Conservation (phyloP, 441 rosid genomes). For the Erysimum pusillum region DNA sequence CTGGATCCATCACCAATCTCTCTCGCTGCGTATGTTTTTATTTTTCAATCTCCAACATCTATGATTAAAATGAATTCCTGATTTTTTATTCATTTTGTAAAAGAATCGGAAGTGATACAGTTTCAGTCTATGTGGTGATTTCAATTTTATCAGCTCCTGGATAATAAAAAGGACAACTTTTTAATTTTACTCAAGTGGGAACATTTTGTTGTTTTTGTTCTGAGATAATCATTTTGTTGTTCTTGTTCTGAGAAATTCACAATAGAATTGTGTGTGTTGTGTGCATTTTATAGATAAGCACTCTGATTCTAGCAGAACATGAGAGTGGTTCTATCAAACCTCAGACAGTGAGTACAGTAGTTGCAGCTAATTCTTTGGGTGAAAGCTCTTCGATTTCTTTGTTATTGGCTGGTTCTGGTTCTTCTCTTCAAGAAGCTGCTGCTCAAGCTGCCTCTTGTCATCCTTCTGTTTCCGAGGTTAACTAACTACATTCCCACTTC, state of each 20-base stretch:
- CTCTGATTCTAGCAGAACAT: conserved; percentile 82
- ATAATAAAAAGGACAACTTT: not conserved
- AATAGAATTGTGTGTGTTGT: not conserved
- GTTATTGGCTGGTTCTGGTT: conserved; percentile 86
- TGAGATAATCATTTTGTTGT: too few relatives aligned
- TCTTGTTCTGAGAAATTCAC: not conserved
- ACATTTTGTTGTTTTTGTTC: too few relatives aligned
- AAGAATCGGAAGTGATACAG: not conserved
- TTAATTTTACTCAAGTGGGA: not conserved
- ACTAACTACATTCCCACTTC: not conserved
- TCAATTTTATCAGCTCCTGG: not conserved
- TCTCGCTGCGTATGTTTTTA: conserved; percentile 38
- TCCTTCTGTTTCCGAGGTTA: conserved; percentile 77
- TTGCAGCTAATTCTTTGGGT: conserved; percentile 71
- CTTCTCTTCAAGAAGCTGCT: conserved; percentile 80
- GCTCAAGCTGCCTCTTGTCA: conserved; percentile 76
- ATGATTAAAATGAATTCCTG: too few relatives aligned
- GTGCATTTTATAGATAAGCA: conserved; percentile 58
- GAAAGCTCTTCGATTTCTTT: conserved; percentile 66
- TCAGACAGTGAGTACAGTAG: conserved; percentile 71
- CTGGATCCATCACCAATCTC: conserved; percentile 25
- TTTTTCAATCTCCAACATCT: too few relatives aligned
- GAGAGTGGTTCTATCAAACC: conserved; percentile 74
- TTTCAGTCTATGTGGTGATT: conserved; percentile 9
- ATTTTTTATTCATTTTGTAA: not conserved